Conservation (phyloP, 257 asterid species). For the Cordia subcordata region DNA sequence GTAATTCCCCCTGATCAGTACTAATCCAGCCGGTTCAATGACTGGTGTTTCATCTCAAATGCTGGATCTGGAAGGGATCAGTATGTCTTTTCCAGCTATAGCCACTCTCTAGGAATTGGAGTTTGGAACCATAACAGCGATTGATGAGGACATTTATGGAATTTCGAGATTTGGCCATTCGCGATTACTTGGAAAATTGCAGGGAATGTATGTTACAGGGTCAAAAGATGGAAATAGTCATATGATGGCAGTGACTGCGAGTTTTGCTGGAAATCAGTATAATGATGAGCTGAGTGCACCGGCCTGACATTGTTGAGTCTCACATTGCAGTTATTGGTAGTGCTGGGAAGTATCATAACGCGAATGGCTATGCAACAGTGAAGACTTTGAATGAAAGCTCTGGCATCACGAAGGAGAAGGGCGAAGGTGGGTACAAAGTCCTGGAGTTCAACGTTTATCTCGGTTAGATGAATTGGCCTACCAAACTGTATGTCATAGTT, state of each 20-base stretch:
- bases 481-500: no score
- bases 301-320: slow-evolving; percentile 48
- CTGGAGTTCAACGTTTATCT: slow-evolving; percentile 22
- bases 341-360: slow-evolving; percentile 56
- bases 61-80: slow-evolving; percentile 20
- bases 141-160: slow-evolving; percentile 54
- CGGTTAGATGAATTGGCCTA: slow-evolving; percentile 2
- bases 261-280: slow-evolving; percentile 50
- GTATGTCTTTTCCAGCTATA: slow-evolving; percentile 24
- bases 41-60: slow-evolving; percentile 14
- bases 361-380: slow-evolving; percentile 60
- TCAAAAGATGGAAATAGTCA: slow-evolving; percentile 61
- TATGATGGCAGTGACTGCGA: slow-evolving; percentile 72
- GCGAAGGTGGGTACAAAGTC: slow-evolving; percentile 12
- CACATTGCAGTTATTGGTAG: slow-evolving; percentile 79
- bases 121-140: slow-evolving; percentile 51
- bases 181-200: slow-evolving; percentile 55
- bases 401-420: neutral
- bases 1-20: slow-evolving; percentile 13
- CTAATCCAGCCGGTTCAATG: slow-evolving; percentile 1
- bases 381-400: slow-evolving; percentile 20
- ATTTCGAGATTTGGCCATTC: slow-evolving; percentile 50
- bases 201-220: slow-evolving; percentile 70
- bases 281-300: slow-evolving; percentile 63
- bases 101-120: slow-evolving; percentile 35